Base-by-base conservation (phyloP, 1,284 basidiomycete species). In the Ganoderma multipileum region DNA sequence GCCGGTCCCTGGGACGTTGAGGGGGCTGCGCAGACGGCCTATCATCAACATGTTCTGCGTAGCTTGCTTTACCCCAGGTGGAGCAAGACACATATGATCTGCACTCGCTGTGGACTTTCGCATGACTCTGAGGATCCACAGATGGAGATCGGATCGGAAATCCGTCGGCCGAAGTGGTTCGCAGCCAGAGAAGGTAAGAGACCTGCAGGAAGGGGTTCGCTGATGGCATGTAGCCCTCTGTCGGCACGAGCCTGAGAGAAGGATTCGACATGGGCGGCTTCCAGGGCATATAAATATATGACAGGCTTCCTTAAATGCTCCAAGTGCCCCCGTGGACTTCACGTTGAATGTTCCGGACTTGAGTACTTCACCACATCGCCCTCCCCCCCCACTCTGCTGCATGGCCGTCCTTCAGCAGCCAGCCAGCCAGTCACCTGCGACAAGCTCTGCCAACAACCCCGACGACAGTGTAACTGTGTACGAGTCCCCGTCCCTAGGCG, bases 101-200 rank as follows among this genome's bases (percentile, higher is more conserved):
- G 57, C 11, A 28, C 57, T 33, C 36, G 57, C 9, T 14, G 57
- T 28, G 33, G 16, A 39, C 38, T 11, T 39, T 14, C 38, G 38
- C 12, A 39, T 11, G 38, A 11, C 9, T 11, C 38, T 5, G 36
- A 9, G 5, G 36, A 36, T 38, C 55, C 33, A 38, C 33, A 20
- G 8, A 23, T 4, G 20, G 20, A 1, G 57, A 23, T 36, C 57
- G 33, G 58, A 28, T n/a, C 4, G 36, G 39, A n/a, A 42, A 28
- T n/a, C 58, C 58, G 58, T 41, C 38, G 58, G 58, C 38, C 58
- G 58, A 60, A 38, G 58, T 28, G 23, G 16, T 18, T 36, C 20
- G 38, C 28, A n/a, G 36, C 23, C 12, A 20, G 36, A 23, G 18
- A 38, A 59, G 38, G 58, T 23, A 11, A 23, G 44, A 47, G 23